Evolutionary conservation across 768 basidiomycete genomes (phyloP), one percentile per base, ranked within the genome.

Genomic region (Termitomyces sp.): DNA sequence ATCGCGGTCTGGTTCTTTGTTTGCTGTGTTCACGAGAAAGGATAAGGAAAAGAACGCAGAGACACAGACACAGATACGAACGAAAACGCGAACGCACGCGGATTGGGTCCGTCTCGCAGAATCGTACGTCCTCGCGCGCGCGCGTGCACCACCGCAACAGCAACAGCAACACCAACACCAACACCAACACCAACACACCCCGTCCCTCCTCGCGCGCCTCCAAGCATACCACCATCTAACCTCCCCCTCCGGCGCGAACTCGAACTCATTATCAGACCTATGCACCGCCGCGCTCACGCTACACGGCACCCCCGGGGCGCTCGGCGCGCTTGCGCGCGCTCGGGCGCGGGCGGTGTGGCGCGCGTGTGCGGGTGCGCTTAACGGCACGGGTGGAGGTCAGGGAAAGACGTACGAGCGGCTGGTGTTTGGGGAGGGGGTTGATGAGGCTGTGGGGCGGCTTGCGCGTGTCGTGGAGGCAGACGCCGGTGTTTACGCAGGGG

Each of bases 221-320:
- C 82, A 83, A 62, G 81, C 83, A 8, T 89, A 83, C 73, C 76
- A 80, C 63, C 71, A 77, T 59, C 76, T 86, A 63, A 75, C 78
- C 4, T 74, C 73, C 41, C 71, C 72, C 53, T 74, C 74, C n/a
- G n/a, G n/a, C 52, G 70, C 75, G 0, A 71, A 78, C 2, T 71
- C 82, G 3, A 23, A 23, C 23, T 23, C 23, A 2, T 72, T 75
- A 1, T 36, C 36, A 16, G 81, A 87, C 55, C 71, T 85, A 23
- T 76, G 77, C 5, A 87, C 87, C 0, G 76, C 87, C 30, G 81
- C 88, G 0, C 72, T 90, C 20, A 75, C 84, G 46, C 68, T 84
- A 13, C 75, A 75, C n/a, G 73, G 63, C 33, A 65, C 65, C 3
- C 50, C 63, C 4, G 66, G 71, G 18, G 48, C 66, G 14, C 23